phyloP scores from a whole-genome alignment of 2,329 filamentous ascomycete genomes.

The Pezicula radicicola region DNA sequence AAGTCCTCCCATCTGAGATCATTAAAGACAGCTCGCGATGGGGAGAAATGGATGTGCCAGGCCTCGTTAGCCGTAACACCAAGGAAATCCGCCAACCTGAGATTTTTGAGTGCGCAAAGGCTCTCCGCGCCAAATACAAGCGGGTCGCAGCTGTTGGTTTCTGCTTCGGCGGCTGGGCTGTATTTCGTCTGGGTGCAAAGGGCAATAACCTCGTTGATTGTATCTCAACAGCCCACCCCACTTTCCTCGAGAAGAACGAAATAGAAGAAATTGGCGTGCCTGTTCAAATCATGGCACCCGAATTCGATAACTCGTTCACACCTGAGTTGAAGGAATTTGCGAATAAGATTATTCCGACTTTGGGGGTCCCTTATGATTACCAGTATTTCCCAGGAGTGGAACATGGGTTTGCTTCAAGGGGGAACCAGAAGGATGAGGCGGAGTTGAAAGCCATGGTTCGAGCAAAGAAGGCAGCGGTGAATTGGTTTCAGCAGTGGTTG shows the following conservation, averaged over 20 bases:
- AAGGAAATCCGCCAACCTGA: too few species aligned
- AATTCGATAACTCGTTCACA: constrained; percentile 3
- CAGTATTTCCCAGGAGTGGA: constrained; percentile 5
- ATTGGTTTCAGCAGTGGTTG: not conserved
- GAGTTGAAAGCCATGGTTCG: constrained; percentile 2
- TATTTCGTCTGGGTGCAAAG: too few species aligned
- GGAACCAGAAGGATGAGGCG: not conserved
- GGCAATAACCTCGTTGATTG: too few species aligned
- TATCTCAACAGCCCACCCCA: too few species aligned
- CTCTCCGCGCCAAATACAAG: too few species aligned
- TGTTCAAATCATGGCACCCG: constrained; percentile 7
- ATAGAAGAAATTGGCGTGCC: constrained; percentile 15
- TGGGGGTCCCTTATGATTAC: constrained; percentile 5
- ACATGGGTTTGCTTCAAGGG: constrained; percentile 4
- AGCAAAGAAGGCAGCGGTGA: constrained; percentile 2
- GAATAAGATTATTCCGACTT: constrained; percentile 4
- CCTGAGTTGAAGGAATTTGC: constrained; percentile 7
- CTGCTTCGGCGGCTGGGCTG: too few species aligned
- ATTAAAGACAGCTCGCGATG: too few species aligned
- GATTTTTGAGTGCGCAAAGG: too few species aligned
- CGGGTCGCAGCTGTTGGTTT: too few species aligned
- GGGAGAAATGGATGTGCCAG: too few species aligned
- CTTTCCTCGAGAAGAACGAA: constrained; percentile 13
- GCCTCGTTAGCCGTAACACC: too few species aligned
- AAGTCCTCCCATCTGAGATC: too few species aligned